Conservation (phyloP, 192 early-diverging fungal genomes). For the Gaertneriomyces semiglobifer region DNA sequence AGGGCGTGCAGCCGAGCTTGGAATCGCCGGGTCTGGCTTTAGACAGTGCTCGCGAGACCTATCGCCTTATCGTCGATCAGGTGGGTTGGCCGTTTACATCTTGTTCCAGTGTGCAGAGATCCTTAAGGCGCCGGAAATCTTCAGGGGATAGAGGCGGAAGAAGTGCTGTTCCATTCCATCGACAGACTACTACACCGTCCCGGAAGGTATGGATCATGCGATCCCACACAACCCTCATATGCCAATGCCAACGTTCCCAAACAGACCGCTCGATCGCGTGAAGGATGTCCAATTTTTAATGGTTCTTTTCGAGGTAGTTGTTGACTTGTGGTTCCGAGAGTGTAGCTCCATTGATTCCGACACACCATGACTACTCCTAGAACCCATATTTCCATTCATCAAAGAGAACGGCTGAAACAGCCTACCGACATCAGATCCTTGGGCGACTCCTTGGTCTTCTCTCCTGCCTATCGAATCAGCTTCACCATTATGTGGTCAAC, state of each 20-base stretch:
- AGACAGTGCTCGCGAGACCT: slow-evolving; percentile 31
- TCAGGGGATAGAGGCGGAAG: slow-evolving; percentile 9
- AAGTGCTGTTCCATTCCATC: slow-evolving; percentile 6
- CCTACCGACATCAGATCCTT: slow-evolving; percentile 81
- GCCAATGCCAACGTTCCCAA: not conserved
- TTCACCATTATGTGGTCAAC: slow-evolving; percentile 83
- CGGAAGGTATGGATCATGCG: slow-evolving; percentile 27
- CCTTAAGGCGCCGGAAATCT: not conserved
- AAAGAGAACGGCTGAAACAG: slow-evolving; percentile 69
- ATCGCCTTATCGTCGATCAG: slow-evolving; percentile 31
- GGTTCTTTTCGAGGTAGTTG: slow-evolving; percentile 76
- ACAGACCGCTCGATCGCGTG: slow-evolving; percentile 27
- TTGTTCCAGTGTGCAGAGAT: slow-evolving; percentile 3
- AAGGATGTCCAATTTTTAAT: slow-evolving; percentile 79
- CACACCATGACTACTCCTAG: slow-evolving; percentile 31
- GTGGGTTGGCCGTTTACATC: slow-evolving; percentile 15
- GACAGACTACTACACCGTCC: slow-evolving; percentile 40
- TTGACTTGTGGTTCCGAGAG: slow-evolving; percentile 7
- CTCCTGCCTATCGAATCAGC: slow-evolving; percentile 74
- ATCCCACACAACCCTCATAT: no score
- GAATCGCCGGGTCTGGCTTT: slow-evolving; percentile 33
- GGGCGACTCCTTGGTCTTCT: slow-evolving; percentile 77
- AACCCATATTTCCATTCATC: slow-evolving; percentile 79
- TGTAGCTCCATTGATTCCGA: not conserved
- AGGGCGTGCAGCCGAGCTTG: slow-evolving; percentile 12